phyloP scores from a whole-genome alignment of 2,329 filamentous ascomycete genomes.

The Endoconidiophora laricicola region DNA sequence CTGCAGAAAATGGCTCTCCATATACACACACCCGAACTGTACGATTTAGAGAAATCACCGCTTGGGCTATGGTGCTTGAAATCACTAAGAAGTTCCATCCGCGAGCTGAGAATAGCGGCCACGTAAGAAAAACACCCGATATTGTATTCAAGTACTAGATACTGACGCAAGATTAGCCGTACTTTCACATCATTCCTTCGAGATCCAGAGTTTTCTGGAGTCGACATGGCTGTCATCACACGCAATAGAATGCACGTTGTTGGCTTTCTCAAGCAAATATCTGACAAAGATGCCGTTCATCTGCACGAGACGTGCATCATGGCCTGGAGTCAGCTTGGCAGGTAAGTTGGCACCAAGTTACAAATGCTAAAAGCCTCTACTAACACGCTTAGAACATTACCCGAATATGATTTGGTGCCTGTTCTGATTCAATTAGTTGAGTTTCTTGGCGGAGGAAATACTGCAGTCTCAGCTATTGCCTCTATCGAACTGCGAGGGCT shows the following conservation, averaged over 20 bases:
- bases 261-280: constrained; percentile 53
- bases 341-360: constrained; percentile 25
- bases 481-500: constrained; percentile 68
- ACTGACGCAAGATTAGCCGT: constrained; percentile 27
- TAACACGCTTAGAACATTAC: constrained; percentile 36
- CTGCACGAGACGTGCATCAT: constrained; percentile 73
- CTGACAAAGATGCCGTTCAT: constrained; percentile 47
- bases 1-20: constrained; percentile 56
- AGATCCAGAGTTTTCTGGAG: constrained; percentile 13
- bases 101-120: constrained; percentile 71
- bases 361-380: constrained; percentile 2
- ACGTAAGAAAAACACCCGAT: constrained; percentile 30
- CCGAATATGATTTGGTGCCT: constrained; percentile 72
- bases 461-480: constrained; percentile 61
- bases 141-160: not conserved
- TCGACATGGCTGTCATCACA: constrained; percentile 14
- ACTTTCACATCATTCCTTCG: constrained; percentile 50
- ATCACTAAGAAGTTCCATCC: constrained; percentile 64
- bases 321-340: constrained; percentile 71
- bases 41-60: constrained; percentile 50
- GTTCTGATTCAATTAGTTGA: constrained; percentile 71
- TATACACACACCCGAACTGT: constrained; percentile 37
- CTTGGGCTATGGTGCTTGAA: constrained; percentile 69
- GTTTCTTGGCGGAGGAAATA: constrained; percentile 71
- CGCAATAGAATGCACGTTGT: constrained; percentile 33